These are phyloP conservation scores for Trichaptum fuscoviolaceum DNA, from an alignment of 768 basidiomycete genomes.

Conservation along the genomic window DNA sequence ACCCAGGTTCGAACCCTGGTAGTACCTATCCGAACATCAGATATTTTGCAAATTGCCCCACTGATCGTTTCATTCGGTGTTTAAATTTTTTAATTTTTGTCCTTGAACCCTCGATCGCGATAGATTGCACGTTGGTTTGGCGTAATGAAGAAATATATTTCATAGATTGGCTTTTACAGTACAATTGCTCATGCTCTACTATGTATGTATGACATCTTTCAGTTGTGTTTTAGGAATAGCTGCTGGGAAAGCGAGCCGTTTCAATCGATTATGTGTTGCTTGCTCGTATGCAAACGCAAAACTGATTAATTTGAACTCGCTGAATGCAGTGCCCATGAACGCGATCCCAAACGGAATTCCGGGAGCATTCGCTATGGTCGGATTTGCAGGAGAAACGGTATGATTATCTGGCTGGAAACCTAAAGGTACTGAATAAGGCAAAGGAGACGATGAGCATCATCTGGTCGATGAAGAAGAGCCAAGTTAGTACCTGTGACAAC, in stretches of 20 bases:
- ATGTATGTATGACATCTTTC: slow-evolving; percentile 27
- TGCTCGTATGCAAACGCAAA: slow-evolving; percentile 49
- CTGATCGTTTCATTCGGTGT: no score
- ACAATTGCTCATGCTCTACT: slow-evolving; percentile 1
- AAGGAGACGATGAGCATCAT: background rate
- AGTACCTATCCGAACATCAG: background rate
- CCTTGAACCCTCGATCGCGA: no score
- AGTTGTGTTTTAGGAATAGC: slow-evolving; percentile 55
- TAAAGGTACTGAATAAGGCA: slow-evolving; percentile 27
- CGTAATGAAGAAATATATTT: no score
- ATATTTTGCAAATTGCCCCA: no score
- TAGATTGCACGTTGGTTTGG: no score
- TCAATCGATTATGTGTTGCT: slow-evolving; percentile 47
- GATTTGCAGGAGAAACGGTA: slow-evolving; percentile 29
- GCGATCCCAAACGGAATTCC: slow-evolving; percentile 37
- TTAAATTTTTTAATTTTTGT: no score
- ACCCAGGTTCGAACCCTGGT: slow-evolving; percentile 7
- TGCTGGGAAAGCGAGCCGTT: slow-evolving; percentile 41
- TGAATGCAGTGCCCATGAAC: slow-evolving; percentile 41
- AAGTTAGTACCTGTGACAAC: slow-evolving; percentile 26
- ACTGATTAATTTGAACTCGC: slow-evolving; percentile 37
- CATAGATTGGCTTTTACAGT: no score
- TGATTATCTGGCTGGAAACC: slow-evolving; percentile 32
- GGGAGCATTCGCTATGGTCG: slow-evolving; percentile 24
- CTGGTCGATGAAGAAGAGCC: background rate